Conservation (phyloP, 2,329 filamentous ascomycete genomes). For the Stagonosporopsis cucurbitacearum region DNA sequence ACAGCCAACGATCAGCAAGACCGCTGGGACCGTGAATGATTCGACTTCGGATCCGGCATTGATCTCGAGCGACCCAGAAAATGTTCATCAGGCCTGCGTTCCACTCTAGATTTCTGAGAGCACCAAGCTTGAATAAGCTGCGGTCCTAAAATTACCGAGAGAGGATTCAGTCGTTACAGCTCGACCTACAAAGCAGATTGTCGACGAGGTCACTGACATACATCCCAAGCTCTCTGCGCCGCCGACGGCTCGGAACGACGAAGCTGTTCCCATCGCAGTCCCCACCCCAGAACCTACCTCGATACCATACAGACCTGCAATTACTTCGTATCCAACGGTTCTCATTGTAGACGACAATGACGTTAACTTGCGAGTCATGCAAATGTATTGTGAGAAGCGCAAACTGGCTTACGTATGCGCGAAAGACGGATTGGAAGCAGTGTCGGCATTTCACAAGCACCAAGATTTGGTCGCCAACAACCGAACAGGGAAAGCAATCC, state of each 20-base stretch:
- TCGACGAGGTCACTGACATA: too few relatives aligned
- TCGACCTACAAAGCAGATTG: background rate
- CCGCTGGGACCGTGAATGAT: background rate
- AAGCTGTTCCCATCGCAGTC: background rate
- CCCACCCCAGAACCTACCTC: background rate
- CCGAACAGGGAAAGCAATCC: background rate
- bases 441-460: background rate
- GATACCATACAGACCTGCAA: background rate
- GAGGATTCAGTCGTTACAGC: background rate
- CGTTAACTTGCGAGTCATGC: background rate
- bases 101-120: background rate
- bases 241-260: background rate
- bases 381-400: conserved; percentile 1
- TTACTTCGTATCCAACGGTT: background rate
- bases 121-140: background rate
- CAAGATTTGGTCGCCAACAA: background rate
- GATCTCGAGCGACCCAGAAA: background rate
- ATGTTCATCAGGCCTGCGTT: background rate
- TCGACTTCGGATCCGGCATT: background rate
- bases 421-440: background rate
- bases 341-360: background rate
- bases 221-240: background rate
- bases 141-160: background rate
- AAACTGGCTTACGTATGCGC: background rate
- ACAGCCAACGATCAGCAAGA: too few relatives aligned